Evolutionary conservation across 2,329 filamentous ascomycete species (phyloP), one percentile per base, ranked within the genome.

Genomic region (Cladophialophora immunda): DNA sequence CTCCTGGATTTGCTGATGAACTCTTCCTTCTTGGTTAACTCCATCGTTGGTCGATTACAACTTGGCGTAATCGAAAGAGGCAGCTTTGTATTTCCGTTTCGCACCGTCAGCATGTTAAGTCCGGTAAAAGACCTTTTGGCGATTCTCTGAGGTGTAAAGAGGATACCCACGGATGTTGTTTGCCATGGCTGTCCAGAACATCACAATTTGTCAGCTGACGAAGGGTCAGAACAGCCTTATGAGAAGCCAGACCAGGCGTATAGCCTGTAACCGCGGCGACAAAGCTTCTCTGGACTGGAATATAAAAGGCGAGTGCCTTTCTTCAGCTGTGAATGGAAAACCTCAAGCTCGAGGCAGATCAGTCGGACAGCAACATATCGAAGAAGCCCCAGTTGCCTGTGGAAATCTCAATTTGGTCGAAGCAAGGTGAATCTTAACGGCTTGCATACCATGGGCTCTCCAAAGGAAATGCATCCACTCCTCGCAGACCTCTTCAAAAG

Each of bases 401-500:
- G 34, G 34, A 9, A 38, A 38, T 8, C 4, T 15, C 13, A 11
- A 4, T 13, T 15, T 38, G 9, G 15, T 4, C 11, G 34, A 38
- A 38, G 34, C 13, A 15, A 15, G 34, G 34, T 15, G 11, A 38
- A 15, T 38, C 9, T 38, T 8, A 38, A 38, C 34, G 34, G 15
- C 15, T 38, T 15, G 9, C 34, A 38, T 38, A 38, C 34, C 34
- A 38, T 38, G 34, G 34, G 34, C 15, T 38, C 34, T 15, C 1
- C 15, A 11, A 38, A 38, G 34, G 34, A 38, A 38, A 15, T 15
- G 15, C 58, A 61, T 36, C 58, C 58, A 34, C 27, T 61, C n/a
- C 27, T 61, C 13, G 45, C 4, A 15, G 58, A 61, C 22, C 58
- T 61, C 22, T 25, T 53, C 27, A 36, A 61, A 29, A 41, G 34